These are phyloP conservation scores for Symmetrospora coprosmae DNA, from an alignment of 768 basidiomycete genomes.

Conservation along the genomic window DNA sequence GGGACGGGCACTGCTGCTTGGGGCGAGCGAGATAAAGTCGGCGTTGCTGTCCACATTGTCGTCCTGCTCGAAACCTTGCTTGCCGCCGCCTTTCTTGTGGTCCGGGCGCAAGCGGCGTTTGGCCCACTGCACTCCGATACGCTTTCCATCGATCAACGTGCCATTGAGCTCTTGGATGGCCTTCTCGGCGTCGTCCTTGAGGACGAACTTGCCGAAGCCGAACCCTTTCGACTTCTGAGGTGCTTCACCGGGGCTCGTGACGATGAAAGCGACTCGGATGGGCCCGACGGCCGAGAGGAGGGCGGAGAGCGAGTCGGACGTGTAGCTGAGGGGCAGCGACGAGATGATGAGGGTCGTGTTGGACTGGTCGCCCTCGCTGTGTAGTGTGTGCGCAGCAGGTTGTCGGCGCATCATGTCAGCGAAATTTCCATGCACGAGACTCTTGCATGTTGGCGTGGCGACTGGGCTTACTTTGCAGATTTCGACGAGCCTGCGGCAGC, in stretches of 20 bases:
- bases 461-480: too few species aligned
- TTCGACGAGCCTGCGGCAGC: too few species aligned
- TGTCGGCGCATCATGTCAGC: too few species aligned
- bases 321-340: conserved; percentile 77
- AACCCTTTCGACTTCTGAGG: conserved; percentile 64
- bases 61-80: background rate
- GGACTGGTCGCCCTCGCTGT: conserved; percentile 9
- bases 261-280: conserved; percentile 83
- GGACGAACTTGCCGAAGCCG: conserved; percentile 84
- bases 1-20: background rate
- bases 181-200: conserved; percentile 68
- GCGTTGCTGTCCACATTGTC: background rate
- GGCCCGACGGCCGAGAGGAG: conserved; percentile 93
- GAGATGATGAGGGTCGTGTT: conserved; percentile 74
- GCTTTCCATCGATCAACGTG: conserved; percentile 22
- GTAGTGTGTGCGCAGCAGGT: too few species aligned
- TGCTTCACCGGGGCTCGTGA: conserved; percentile 53
- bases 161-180: conserved; percentile 26
- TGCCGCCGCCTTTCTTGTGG: conserved; percentile 27
- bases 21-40: background rate
- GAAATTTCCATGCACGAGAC: too few species aligned
- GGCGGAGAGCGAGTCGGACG: conserved; percentile 76
- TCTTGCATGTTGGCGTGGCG: too few species aligned
- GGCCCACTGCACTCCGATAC: conserved; percentile 25
- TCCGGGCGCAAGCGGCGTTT: conserved; percentile 26